Percentiles rank a stretch among this genome's conserved stretches.
These are phyloP conservation scores for Tarenaya hassleriana DNA, from an alignment of 345 rosid species.

Conservation along the genomic window DNA sequence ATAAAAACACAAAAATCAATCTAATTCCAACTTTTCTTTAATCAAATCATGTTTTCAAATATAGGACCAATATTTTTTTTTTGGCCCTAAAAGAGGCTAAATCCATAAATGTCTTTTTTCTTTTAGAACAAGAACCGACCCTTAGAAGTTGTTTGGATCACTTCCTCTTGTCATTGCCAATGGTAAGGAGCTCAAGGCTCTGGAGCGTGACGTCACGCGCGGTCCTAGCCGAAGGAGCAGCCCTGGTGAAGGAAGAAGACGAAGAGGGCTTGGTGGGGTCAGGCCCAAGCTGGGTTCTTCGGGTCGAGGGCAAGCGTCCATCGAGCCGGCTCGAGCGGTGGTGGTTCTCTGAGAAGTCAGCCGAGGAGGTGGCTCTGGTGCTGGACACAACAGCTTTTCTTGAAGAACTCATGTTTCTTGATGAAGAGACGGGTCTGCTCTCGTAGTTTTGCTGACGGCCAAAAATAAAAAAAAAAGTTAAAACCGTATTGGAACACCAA, in stretches of 20 bases:
- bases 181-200: constrained; percentile 71
- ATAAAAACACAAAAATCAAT: too few species aligned
- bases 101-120: too few species aligned
- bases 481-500: background rate
- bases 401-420: constrained; percentile 58
- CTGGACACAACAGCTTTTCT: constrained; percentile 59
- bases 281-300: constrained; percentile 57
- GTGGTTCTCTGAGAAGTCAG: constrained; percentile 60
- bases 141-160: background rate
- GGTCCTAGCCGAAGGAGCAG: constrained; percentile 36
- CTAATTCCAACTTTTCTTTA: too few species aligned
- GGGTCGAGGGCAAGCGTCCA: constrained; percentile 56
- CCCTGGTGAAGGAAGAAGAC: constrained; percentile 51
- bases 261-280: constrained; percentile 36
- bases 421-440: constrained; percentile 45
- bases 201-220: constrained; percentile 59
- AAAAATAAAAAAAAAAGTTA: constrained; percentile 2
- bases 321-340: constrained; percentile 54
- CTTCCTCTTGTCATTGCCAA: constrained; percentile 39
- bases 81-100: too few species aligned
- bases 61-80: too few species aligned
- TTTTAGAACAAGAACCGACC: background rate
- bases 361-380: constrained; percentile 64
- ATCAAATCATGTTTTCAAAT: too few species aligned
- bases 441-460: constrained; percentile 57